Base-by-base conservation (phyloP, 352 stramenopile species). In the Phytophthora kernoviae region DNA sequence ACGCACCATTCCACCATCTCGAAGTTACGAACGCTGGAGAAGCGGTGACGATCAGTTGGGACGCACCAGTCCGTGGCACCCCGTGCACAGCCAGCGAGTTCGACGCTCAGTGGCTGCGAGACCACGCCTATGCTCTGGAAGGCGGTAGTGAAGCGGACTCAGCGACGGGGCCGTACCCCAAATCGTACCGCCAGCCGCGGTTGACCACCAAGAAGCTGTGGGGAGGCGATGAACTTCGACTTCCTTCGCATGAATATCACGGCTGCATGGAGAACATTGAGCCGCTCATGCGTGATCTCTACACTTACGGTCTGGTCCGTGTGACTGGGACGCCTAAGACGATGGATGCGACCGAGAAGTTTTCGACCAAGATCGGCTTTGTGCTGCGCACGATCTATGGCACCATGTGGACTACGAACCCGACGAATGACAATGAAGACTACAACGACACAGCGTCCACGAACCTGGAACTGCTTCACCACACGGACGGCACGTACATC, bases 371-470 rank as follows among this genome's bases (percentile, higher is more conserved):
- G 63, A 95, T 96, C 46, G 88, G 88, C 9, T 94, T 93, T 18
- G 81, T 92, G 18, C 22, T 93, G 48, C 81, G 88, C 51, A 96
- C 88, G 18, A 94, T 96, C 55, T 96, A 96, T 65, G 88, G 88
- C 34, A 81, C 71, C n/a, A 95, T 96, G 86, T 96, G 86, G 86
- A 94, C 84, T 26, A 96, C 88, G 9, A 90, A 88, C 49, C 86
- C 87, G 18, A 68, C 87, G 59, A 81, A 64, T 18, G 75, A 84
- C 6, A 75, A 76, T 1, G 79, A 94, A 50, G 55, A 58, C 43
- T 93, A 95, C 71, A 96, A 96, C 48, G 88, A 96, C 76, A 96
- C 88, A 22, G 88, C 88, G 37, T 93, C 83, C 8, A 94, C 86
- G 5, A 95, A 96, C 58, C 47, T 91, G 15, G 88, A 90, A 67